Conservation (phyloP, 192 early-diverging fungal genomes). For the Podila clonocystis region DNA sequence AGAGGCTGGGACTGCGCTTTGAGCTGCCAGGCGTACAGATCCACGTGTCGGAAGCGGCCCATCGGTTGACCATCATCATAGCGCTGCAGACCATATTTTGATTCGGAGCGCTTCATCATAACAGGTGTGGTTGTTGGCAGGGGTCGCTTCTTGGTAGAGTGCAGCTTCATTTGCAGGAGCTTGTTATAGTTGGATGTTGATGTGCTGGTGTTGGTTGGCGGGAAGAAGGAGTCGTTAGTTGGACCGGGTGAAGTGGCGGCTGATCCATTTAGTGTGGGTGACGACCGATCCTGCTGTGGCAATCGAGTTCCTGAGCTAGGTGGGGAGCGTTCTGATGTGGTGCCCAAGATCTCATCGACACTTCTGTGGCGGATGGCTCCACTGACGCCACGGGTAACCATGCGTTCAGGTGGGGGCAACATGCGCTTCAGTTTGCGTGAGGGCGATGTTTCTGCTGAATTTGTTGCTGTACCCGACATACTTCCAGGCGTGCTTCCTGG, state of each 20-base stretch:
- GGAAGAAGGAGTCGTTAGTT: not conserved
- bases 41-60: conserved; percentile 30
- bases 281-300: conserved; percentile 15
- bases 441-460: conserved; percentile 50
- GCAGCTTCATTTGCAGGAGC: conserved; percentile 9
- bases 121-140: conserved; percentile 38
- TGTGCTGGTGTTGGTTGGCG: not conserved
- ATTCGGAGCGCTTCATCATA: conserved; percentile 40
- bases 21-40: conserved; percentile 47
- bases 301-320: conserved; percentile 18
- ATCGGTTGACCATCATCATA: conserved; percentile 17
- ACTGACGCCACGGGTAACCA: conserved; percentile 68
- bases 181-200: conserved; percentile 8
- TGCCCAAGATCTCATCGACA: conserved; percentile 64
- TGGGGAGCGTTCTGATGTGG: conserved; percentile 38
- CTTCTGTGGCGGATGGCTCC: conserved; percentile 66
- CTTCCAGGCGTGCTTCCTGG: conserved; percentile 50
- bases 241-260: conserved; percentile 5
- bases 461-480: conserved; percentile 27
- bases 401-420: conserved; percentile 62
- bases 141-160: conserved; percentile 35
- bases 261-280: conserved; percentile 13
- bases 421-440: conserved; percentile 53
- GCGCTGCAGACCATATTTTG: conserved; percentile 24
- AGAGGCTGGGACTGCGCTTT: conserved; percentile 68